Percentiles rank a stretch among this genome's conserved stretches.
These are phyloP conservation scores for Fusarium sp. DNA, from an alignment of 2,329 filamentous ascomycete genomes.

Conservation along the genomic window DNA sequence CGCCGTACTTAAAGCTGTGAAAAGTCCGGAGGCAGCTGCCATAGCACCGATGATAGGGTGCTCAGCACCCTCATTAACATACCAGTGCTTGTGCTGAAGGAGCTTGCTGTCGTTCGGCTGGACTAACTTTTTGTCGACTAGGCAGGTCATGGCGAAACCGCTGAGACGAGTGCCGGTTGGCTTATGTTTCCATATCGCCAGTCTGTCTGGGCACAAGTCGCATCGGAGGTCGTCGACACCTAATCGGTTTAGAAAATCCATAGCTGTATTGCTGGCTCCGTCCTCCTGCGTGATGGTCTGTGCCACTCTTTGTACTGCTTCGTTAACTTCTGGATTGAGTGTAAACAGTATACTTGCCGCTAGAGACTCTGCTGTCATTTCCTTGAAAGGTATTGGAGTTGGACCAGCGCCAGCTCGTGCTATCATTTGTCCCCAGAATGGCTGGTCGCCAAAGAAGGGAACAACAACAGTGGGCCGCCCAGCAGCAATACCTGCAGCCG, in stretches of 20 bases:
- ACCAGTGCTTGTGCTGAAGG: constrained; percentile 62
- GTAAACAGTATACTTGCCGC: constrained; percentile 65
- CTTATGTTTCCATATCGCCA: constrained; percentile 73
- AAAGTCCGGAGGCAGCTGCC: constrained; percentile 71
- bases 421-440: constrained; percentile 76
- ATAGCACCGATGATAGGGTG: constrained; percentile 74
- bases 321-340: constrained; percentile 60
- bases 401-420: constrained; percentile 70
- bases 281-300: constrained; percentile 64
- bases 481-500: constrained; percentile 70
- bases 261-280: constrained; percentile 63
- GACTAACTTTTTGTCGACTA: constrained; percentile 66
- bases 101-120: constrained; percentile 69
- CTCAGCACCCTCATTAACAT: constrained; percentile 72
- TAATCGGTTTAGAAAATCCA: constrained; percentile 66
- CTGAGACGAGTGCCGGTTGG: constrained; percentile 66
- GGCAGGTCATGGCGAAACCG: constrained; percentile 68
- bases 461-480: constrained; percentile 73
- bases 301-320: constrained; percentile 56
- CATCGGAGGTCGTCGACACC: constrained; percentile 67
- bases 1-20: constrained; percentile 58
- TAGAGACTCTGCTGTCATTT: constrained; percentile 67
- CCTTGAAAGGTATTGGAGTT: constrained; percentile 66
- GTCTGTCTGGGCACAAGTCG: constrained; percentile 64
- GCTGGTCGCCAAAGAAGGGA: constrained; percentile 74